Evolutionary conservation across 148 eudicot species (phyloP).

Genomic region (Camellia lanceoleosa): DNA sequence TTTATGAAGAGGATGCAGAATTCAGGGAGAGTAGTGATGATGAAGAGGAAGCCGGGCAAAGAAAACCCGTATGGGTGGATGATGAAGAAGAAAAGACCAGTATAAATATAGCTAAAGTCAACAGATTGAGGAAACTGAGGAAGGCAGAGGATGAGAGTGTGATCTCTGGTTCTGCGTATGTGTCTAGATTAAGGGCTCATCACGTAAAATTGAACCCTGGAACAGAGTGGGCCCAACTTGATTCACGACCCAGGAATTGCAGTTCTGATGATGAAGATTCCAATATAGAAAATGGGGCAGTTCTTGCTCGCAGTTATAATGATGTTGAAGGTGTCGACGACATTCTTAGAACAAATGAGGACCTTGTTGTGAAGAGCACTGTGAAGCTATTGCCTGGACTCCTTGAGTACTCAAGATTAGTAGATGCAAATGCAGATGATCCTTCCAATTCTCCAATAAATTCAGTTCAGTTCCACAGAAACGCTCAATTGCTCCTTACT

Average conservation of each 20-base stretch:
- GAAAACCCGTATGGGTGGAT: slow-evolving; percentile 84
- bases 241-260: slow-evolving; percentile 35
- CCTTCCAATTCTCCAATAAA: slow-evolving; percentile 50
- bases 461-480: slow-evolving; percentile 85
- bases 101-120: slow-evolving; percentile 63
- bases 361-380: slow-evolving; percentile 65
- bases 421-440: slow-evolving; percentile 64
- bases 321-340: slow-evolving; percentile 36
- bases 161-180: slow-evolving; percentile 62
- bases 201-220: slow-evolving; percentile 74
- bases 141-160: slow-evolving; percentile 77
- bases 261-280: slow-evolving; percentile 68
- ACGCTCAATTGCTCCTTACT: slow-evolving; percentile 76
- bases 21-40: slow-evolving; percentile 26
- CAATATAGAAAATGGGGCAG: slow-evolving; percentile 42
- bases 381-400: slow-evolving; percentile 66
- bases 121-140: slow-evolving; percentile 72
- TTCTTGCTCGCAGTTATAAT: slow-evolving; percentile 35
- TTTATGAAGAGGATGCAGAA: slow-evolving; percentile 45
- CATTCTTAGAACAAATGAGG: slow-evolving; percentile 57
- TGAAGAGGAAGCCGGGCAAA: slow-evolving; percentile 31
- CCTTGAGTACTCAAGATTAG: slow-evolving; percentile 65
- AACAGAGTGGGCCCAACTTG: slow-evolving; percentile 79
- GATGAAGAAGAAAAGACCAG: slow-evolving; percentile 66
- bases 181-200: slow-evolving; percentile 75